phyloP scores from a whole-genome alignment of 2,329 filamentous ascomycete genomes.

The Geoglossum cookeanum region DNA sequence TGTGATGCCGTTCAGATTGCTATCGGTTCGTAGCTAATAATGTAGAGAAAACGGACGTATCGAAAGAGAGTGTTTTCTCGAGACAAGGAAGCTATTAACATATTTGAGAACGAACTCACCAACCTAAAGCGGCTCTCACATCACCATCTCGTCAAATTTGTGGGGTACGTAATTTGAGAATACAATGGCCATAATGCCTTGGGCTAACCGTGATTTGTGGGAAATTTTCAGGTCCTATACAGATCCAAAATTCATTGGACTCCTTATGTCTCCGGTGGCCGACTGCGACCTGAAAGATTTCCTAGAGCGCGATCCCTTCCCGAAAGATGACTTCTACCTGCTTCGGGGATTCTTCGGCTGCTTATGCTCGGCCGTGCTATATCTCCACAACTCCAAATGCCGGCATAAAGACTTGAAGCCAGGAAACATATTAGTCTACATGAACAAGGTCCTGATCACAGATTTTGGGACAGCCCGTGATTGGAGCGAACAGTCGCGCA shows the following conservation, averaged over 20 bases:
- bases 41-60: neutral
- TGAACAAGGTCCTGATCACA: neutral
- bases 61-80: neutral
- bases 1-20: neutral
- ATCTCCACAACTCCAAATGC: neutral
- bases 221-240: neutral
- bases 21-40: neutral
- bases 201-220: neutral
- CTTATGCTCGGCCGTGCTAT: neutral
- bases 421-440: neutral
- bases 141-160: neutral
- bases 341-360: neutral
- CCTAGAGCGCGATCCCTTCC: neutral
- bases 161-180: neutral
- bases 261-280: neutral
- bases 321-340: neutral
- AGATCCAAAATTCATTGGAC: neutral
- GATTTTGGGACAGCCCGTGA: neutral
- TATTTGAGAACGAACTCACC: neutral
- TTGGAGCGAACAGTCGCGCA: neutral
- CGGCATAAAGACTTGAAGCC: neutral
- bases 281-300: neutral
- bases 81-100: neutral
- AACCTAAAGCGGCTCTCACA: neutral
- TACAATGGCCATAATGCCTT: neutral